Evolutionary conservation across 2,329 filamentous ascomycete species (phyloP).

Genomic region (Chrysosphaeria jannelii): DNA sequence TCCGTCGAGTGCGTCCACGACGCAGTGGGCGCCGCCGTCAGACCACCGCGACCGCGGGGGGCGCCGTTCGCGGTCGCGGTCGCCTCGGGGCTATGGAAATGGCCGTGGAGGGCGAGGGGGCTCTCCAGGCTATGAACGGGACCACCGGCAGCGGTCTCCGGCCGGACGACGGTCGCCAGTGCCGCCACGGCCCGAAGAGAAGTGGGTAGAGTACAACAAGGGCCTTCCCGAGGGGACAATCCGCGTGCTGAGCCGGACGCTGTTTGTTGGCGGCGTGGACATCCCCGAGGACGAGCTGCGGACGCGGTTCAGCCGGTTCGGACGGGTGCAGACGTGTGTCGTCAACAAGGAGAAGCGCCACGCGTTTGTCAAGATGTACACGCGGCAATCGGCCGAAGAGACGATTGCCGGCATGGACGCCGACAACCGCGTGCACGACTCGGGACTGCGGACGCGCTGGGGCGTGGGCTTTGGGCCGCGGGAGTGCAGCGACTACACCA

Average conservation of each 20-base stretch:
- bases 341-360: slow-evolving; percentile 96
- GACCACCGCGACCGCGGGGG: slow-evolving; percentile 26
- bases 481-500: slow-evolving; percentile 88
- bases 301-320: slow-evolving; percentile 49
- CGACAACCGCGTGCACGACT: slow-evolving; percentile 29
- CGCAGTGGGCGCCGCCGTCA: too few species aligned
- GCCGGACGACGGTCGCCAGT: slow-evolving; percentile 18
- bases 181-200: slow-evolving; percentile 13
- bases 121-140: slow-evolving; percentile 18
- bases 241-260: slow-evolving; percentile 76
- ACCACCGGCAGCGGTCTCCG: slow-evolving; percentile 77
- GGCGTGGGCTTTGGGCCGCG: slow-evolving; percentile 89
- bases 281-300: slow-evolving; percentile 60
- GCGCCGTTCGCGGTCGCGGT: slow-evolving; percentile 48
- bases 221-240: slow-evolving; percentile 47
- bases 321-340: slow-evolving; percentile 85
- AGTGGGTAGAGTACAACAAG: slow-evolving; percentile 56
- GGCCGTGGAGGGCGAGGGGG: slow-evolving; percentile 27
- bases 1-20: slow-evolving; percentile 5
- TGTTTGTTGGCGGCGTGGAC: slow-evolving; percentile 90
- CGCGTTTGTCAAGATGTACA: slow-evolving; percentile 97
- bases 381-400: slow-evolving; percentile 49
- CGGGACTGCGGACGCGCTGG: slow-evolving; percentile 71
- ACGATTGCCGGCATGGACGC: slow-evolving; percentile 77
- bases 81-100: slow-evolving; percentile 43